Percentiles rank a stretch among this genome's conserved stretches.
phyloP scores from a whole-genome alignment of 768 basidiomycete species.

The Lactarius tabidus region DNA sequence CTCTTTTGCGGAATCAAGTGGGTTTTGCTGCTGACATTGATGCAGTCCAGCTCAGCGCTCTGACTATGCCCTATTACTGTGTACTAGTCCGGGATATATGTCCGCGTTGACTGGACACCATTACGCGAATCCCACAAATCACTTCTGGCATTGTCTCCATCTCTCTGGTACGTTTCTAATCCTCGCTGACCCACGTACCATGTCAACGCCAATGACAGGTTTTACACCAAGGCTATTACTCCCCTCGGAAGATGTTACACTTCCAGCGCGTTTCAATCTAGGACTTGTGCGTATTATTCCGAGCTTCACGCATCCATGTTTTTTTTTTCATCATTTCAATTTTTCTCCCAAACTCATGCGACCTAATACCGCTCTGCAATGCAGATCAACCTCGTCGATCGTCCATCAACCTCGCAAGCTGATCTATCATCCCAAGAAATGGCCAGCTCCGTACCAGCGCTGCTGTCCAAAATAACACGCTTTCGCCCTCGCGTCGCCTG shows the following conservation, averaged over 20 bases:
- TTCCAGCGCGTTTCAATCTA: constrained; percentile 54
- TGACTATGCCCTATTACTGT: background rate
- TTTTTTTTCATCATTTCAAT: background rate
- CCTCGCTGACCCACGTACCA: background rate
- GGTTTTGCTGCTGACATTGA: no score
- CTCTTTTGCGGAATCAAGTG: constrained; percentile 87
- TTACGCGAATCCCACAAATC: constrained; percentile 75
- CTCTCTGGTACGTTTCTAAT: constrained; percentile 47
- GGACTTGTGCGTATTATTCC: constrained; percentile 53
- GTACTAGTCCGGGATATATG: constrained; percentile 57
- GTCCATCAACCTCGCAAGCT: constrained; percentile 60
- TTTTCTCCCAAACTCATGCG: background rate
- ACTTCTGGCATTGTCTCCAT: constrained; percentile 75
- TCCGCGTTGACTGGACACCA: constrained; percentile 74
- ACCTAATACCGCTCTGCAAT: background rate
- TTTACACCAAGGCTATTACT: constrained; percentile 50
- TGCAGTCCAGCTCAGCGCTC: no score
- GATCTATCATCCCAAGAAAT: constrained; percentile 55
- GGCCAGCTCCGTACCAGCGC: constrained; percentile 46
- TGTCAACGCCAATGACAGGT: constrained; percentile 37
- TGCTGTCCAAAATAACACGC: constrained; percentile 48
- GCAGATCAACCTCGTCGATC: constrained; percentile 72
- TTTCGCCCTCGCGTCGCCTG: constrained; percentile 66
- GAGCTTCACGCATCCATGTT: background rate
- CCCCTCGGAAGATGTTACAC: constrained; percentile 55